These are phyloP conservation scores for Pachysandra terminalis DNA, from an alignment of 164 flowering plant species.

Conservation along the genomic window DNA sequence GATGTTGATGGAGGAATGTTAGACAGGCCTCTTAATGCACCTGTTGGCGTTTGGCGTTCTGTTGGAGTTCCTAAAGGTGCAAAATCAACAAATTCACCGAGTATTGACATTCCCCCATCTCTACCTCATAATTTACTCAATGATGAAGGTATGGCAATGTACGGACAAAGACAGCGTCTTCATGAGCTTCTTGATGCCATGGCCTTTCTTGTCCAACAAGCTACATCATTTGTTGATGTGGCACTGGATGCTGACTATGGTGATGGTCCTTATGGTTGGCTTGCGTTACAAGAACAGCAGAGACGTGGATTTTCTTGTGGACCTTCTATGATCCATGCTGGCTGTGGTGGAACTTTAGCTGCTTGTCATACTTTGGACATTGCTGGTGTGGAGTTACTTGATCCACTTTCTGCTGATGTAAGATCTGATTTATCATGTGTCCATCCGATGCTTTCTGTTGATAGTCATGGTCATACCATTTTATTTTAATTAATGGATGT, in stretches of 20 bases:
- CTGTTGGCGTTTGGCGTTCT: constrained; percentile 97
- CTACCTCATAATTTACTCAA: constrained; percentile 47
- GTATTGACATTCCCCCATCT: constrained; percentile 50
- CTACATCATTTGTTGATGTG: constrained; percentile 90
- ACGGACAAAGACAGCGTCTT: constrained; percentile 80
- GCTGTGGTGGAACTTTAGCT: constrained; percentile 95
- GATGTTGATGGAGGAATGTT: constrained; percentile 69
- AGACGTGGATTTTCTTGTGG: constrained; percentile 94
- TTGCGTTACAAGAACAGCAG: constrained; percentile 89
- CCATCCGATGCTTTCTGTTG: background rate
- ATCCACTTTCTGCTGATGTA: constrained; percentile 89
- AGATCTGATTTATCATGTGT: constrained; percentile 21
- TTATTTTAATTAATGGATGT: background rate
- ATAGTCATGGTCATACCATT: background rate
- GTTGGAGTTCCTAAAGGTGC: constrained; percentile 75
- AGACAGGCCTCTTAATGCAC: constrained; percentile 69
- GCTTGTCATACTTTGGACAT: constrained; percentile 87
- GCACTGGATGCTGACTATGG: constrained; percentile 78
- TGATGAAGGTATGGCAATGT: constrained; percentile 62
- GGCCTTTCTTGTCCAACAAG: constrained; percentile 87
- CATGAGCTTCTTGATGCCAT: constrained; percentile 92
- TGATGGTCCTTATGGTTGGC: constrained; percentile 95
- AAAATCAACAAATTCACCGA: constrained; percentile 48
- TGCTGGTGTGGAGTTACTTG: constrained; percentile 86
- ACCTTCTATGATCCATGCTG: constrained; percentile 94